phyloP scores from a whole-genome alignment of 495 filamentous ascomycete genomes.

The Mycothermus thermophilus region DNA sequence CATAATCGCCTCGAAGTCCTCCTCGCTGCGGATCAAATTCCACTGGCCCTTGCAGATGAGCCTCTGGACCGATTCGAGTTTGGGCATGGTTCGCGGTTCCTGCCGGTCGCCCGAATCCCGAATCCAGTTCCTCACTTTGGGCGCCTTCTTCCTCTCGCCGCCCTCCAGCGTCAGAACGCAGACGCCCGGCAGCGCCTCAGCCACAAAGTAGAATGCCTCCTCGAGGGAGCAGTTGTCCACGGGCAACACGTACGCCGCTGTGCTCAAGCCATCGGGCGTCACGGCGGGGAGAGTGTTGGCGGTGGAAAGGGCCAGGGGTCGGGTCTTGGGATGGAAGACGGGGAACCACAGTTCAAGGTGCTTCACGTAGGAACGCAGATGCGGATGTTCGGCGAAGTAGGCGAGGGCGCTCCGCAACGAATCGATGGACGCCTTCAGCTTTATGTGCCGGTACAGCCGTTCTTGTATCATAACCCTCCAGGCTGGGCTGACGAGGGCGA shows the following conservation, averaged over 20 bases:
- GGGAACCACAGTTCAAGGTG: conserved; percentile 65
- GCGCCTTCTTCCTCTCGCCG: conserved; percentile 58
- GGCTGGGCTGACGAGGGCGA: conserved; percentile 46
- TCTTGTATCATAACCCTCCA: conserved; percentile 55
- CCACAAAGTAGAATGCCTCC: conserved; percentile 49
- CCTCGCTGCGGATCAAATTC: conserved; percentile 54
- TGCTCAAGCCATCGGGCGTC: conserved; percentile 34
- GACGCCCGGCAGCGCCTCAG: conserved; percentile 42
- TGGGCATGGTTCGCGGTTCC: conserved; percentile 14
- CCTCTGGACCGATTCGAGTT: conserved; percentile 32
- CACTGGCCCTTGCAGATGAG: conserved; percentile 61
- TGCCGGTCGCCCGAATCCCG: conserved; percentile 13
- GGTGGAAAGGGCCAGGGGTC: conserved; percentile 26
- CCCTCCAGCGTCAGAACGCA: conserved; percentile 59
- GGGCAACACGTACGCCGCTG: conserved; percentile 39
- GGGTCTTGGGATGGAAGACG: conserved; percentile 45
- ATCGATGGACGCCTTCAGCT: conserved; percentile 53
- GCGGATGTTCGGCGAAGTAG: conserved; percentile 45
- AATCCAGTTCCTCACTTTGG: conserved; percentile 45
- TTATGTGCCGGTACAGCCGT: conserved; percentile 58
- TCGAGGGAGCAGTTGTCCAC: conserved; percentile 52
- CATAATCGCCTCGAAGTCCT: conserved; percentile 47
- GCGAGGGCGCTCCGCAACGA: conserved; percentile 38
- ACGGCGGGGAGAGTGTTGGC: conserved; percentile 31
- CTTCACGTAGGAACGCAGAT: conserved; percentile 48